phyloP scores from a whole-genome alignment of 108 stramenopile species.

The Licmophora abbreviata region DNA sequence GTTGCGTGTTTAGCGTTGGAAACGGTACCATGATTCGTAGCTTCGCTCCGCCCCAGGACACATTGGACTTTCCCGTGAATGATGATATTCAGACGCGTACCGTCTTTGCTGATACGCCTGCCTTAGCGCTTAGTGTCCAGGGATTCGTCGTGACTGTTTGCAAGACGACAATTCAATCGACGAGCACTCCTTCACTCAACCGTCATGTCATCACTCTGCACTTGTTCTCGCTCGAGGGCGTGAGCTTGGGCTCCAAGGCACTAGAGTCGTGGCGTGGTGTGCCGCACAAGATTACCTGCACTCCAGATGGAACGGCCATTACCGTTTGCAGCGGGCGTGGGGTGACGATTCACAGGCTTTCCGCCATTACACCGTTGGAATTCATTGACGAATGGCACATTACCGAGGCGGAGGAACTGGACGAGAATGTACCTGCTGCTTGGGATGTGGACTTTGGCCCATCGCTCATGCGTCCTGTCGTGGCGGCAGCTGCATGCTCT shows the following conservation, averaged over 20 bases:
- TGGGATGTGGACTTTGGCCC: constrained; percentile 86
- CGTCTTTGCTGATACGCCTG: constrained; percentile 53
- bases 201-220: constrained; percentile 66
- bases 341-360: constrained; percentile 68
- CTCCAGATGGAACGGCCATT: constrained; percentile 76
- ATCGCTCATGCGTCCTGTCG: constrained; percentile 70
- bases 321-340: constrained; percentile 71
- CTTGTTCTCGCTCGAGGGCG: constrained; percentile 74
- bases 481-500: constrained; percentile 77
- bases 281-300: constrained; percentile 60
- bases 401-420: constrained; percentile 47
- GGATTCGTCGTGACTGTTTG: constrained; percentile 81
- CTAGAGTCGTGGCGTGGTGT: constrained; percentile 55
- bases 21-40: constrained; percentile 74
- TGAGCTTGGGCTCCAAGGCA: constrained; percentile 55
- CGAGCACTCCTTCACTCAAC: constrained; percentile 4
- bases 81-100: constrained; percentile 17
- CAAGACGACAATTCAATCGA: constrained; percentile 30
- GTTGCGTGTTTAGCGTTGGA: constrained; percentile 73
- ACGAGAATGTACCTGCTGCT: constrained; percentile 21
- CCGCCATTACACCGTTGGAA: constrained; percentile 58
- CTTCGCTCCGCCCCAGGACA: constrained; percentile 51
- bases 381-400: constrained; percentile 80
- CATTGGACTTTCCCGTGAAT: constrained; percentile 27
- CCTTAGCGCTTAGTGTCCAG: constrained; percentile 62